These are phyloP conservation scores for Cyberlindnera maritima DNA, from an alignment of 805 yeast species.

Conservation along the genomic window DNA sequence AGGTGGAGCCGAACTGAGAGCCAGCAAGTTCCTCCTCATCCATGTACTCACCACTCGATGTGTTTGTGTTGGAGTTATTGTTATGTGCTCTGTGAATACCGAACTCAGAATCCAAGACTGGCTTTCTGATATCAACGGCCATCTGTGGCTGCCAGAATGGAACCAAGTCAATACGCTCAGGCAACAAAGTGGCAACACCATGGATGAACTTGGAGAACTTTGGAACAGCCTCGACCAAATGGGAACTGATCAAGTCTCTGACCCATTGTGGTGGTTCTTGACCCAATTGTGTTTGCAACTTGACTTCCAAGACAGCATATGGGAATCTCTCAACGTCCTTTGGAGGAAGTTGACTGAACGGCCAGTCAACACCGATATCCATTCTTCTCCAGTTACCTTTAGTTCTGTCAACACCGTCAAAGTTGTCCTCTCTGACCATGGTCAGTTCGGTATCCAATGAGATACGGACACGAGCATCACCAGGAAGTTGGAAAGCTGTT, in stretches of 20 bases:
- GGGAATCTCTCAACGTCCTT: conserved; percentile 91
- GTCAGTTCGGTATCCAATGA: conserved; percentile 94
- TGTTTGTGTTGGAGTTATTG: conserved; percentile 27
- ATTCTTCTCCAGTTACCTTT: conserved; percentile 95
- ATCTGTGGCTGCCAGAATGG: conserved; percentile 99
- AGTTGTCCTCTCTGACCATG: conserved; percentile 97
- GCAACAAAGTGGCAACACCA: conserved; percentile 89
- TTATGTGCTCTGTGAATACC: conserved; percentile 28
- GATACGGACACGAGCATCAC: conserved; percentile 98
- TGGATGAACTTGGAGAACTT: conserved; percentile 97
- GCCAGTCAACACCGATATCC: conserved; percentile 98
- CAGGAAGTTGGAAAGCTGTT: conserved; percentile 98
- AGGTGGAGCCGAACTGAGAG: conserved; percentile 40
- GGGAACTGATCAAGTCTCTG: conserved; percentile 84
- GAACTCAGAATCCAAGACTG: conserved; percentile 41
- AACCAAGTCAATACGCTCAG: conserved; percentile 76
- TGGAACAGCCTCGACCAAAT: conserved; percentile 96
- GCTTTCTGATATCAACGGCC: conserved; percentile 93
- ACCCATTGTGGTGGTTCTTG: conserved; percentile 99
- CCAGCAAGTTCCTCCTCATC: conserved; percentile 70
- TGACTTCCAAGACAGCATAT: conserved; percentile 95
- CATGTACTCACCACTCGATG: conserved; percentile 51
- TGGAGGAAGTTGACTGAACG: conserved; percentile 82
- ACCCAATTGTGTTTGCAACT: conserved; percentile 95
- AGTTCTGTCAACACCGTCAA: conserved; percentile 90